These are phyloP conservation scores for Stramenopiles sp. DNA, from an alignment of 352 stramenopile genomes.

Conservation along the genomic window DNA sequence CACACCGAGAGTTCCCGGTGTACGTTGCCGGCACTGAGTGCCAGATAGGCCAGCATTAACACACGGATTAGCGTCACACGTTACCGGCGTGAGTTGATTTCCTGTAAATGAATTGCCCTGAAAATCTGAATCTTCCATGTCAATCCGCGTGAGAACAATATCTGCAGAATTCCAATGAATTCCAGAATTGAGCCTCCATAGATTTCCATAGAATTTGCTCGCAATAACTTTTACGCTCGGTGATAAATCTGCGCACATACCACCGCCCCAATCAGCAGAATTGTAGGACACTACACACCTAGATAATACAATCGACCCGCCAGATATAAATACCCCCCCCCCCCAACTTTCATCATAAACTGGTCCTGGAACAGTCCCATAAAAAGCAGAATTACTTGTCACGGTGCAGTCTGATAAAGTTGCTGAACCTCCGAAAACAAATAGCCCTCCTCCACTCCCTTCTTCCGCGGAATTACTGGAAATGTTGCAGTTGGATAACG, in stretches of 20 bases:
- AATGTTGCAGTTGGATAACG: not conserved
- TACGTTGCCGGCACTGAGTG: not conserved
- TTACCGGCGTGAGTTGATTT: not conserved
- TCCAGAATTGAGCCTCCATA: not conserved
- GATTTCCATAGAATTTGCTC: not conserved
- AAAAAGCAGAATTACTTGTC: not conserved
- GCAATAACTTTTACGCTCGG: not conserved
- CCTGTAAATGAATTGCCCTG: not conserved
- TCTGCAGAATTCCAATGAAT: not conserved
- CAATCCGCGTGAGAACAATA: not conserved
- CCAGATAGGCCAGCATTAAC: slow-evolving; percentile 1
- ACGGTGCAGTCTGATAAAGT: not conserved
- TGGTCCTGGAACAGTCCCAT: not conserved
- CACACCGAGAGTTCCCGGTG: not conserved
- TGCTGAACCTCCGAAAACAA: not conserved
- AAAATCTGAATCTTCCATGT: not conserved
- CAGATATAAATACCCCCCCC: not conserved
- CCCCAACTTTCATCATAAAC: not conserved
- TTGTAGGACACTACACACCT: slow-evolving; percentile 1
- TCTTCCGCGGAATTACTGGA: not conserved
- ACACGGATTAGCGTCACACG: not conserved
- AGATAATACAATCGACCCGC: not conserved
- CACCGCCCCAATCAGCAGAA: too few relatives aligned
- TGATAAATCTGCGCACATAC: too few relatives aligned
- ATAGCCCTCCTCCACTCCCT: not conserved